phyloP scores from a whole-genome alignment of 148 eudicot genomes.

The Vaccinium macrocarpon region DNA sequence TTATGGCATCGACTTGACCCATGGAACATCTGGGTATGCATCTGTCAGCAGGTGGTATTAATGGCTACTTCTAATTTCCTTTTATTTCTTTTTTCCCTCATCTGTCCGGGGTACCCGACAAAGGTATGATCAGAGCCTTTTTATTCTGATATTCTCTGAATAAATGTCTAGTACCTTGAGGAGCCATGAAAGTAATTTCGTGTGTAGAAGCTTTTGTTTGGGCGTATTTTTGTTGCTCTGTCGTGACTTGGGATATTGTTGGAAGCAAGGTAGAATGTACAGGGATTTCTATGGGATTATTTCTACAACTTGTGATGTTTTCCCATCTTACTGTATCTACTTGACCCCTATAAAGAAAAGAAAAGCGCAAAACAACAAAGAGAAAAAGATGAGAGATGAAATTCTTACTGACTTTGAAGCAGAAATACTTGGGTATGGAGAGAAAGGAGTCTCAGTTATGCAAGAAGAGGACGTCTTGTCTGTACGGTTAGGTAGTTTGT shows the following conservation, averaged over 20 bases:
- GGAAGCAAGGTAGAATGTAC: constrained; percentile 23
- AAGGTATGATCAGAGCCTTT: constrained; percentile 15
- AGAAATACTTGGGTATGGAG: neutral
- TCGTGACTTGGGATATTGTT: constrained; percentile 5
- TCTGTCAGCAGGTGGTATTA: neutral
- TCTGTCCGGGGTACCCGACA: neutral
- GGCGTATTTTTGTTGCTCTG: constrained; percentile 18
- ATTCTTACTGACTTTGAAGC: constrained; percentile 1
- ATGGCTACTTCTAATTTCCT: constrained; percentile 2
- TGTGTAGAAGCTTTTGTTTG: neutral
- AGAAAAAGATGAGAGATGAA: neutral
- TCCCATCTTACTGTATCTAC: neutral
- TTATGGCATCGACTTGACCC: neutral
- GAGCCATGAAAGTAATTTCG: constrained; percentile 6
- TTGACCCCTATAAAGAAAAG: neutral
- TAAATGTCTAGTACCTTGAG: constrained; percentile 17
- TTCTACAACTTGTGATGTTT: constrained; percentile 18
- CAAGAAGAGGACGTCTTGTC: constrained; percentile 1
- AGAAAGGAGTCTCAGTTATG: neutral
- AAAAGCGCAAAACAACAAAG: neutral
- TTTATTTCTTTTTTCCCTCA: neutral
- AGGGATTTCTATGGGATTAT: constrained; percentile 21
- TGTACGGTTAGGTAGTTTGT: neutral
- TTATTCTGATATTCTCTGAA: constrained; percentile 13
- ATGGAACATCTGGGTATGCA: neutral